Evolutionary conservation across 2,329 filamentous ascomycete species (phyloP), one percentile per base, ranked within the genome.

Genomic region (Nigrospora sphaerica): DNA sequence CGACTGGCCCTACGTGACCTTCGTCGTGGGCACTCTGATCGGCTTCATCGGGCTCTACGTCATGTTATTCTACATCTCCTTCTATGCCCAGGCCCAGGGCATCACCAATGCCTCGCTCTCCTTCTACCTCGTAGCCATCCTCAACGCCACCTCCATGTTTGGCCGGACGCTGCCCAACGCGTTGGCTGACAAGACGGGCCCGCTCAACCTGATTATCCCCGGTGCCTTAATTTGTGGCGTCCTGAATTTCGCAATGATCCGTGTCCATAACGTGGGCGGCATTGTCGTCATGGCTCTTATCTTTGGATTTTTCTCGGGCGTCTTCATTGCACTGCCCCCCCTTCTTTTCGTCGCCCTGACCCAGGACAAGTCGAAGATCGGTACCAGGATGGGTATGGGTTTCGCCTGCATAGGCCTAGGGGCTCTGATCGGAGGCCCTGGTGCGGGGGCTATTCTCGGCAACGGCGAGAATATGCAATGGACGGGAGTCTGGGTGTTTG

Each of bases 31-130:
- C 3, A 50, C 49, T 6, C 45, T 55, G 23, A 33, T 57, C 19
- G 68, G 68, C n/a, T 69, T 71, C 56, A 67, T 62, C 52, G 63
- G 65, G 1, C 53, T 73, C 0, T 73, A 71, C 44, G 68, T 72
- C 42, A 65, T 67, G 1, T 70, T 71, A 50, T 73, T 69, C 53
- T 73, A 71, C 46, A 55, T 73, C 45, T 57, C 58, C 1, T 60
- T 54, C n/a, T 67, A 62, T 51, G 42, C 49, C 9, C 23, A 48
- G 19, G 46, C 50, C 28, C 45, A 44, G 28, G 49, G 49, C n/a
- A 41, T 54, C 32, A 52, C 49, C 10, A 44, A 52, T 13, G 18
- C 47, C 4, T 62, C 32, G 48, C 55, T 19, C 53, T 54, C 40
- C 17, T 42, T 68, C 51, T 68, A 70, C 50, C 54, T 68, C 19